Evolutionary conservation across 2,329 filamentous ascomycete species (phyloP).

Genomic region (Verticillium dahliae): DNA sequence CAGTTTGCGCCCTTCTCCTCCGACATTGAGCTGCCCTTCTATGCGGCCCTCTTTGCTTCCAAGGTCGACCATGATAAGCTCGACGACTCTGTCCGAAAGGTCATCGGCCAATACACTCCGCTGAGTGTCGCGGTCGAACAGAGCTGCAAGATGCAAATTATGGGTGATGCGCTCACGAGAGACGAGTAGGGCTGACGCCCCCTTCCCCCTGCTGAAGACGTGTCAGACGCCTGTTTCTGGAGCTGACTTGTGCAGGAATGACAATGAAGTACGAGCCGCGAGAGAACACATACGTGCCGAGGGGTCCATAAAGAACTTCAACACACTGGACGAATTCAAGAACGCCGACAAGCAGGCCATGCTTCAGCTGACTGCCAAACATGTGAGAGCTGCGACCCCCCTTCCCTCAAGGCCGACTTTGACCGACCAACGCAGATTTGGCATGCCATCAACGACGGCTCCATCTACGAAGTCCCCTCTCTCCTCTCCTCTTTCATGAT

Average conservation of each 20-base stretch:
- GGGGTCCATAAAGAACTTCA: slow-evolving; percentile 91
- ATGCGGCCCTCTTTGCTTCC: slow-evolving; percentile 80
- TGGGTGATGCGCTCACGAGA: slow-evolving; percentile 77
- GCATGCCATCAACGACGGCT: slow-evolving; percentile 95
- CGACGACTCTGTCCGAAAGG: slow-evolving; percentile 80
- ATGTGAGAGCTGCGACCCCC: slow-evolving; percentile 42
- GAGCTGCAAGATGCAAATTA: slow-evolving; percentile 84
- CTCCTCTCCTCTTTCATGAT: slow-evolving; percentile 83
- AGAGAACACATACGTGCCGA: slow-evolving; percentile 73
- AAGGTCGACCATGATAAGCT: slow-evolving; percentile 98
- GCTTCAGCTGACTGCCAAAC: slow-evolving; percentile 71
- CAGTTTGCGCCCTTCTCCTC: slow-evolving; percentile 86
- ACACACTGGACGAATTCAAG: slow-evolving; percentile 90
- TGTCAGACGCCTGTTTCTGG: neutral
- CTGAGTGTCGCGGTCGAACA: slow-evolving; percentile 65
- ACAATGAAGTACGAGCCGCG: slow-evolving; percentile 48
- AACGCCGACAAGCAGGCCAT: slow-evolving; percentile 73
- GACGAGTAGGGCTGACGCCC: slow-evolving; percentile 56
- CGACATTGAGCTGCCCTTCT: slow-evolving; percentile 93
- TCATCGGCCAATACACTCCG: slow-evolving; percentile 86
- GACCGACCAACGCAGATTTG: slow-evolving; percentile 58
- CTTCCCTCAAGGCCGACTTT: neutral
- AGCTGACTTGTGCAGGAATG: slow-evolving; percentile 18
- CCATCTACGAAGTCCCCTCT: slow-evolving; percentile 91
- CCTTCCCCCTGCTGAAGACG: neutral